Base-by-base conservation (phyloP, 1,139 yeast species). In the Lizanozyma gosingica region DNA sequence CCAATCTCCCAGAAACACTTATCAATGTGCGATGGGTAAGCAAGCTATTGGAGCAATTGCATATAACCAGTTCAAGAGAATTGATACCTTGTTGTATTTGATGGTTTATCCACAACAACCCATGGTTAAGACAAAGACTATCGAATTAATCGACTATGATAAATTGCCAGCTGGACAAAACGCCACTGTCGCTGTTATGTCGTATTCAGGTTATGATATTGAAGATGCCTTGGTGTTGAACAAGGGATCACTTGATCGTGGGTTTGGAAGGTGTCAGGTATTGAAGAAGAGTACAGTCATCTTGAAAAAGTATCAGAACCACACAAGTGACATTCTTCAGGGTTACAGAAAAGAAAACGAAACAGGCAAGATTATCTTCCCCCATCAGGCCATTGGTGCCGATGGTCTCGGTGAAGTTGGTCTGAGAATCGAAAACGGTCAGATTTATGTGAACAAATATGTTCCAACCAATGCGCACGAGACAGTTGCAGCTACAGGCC, bases 21-120 rank as follows among this genome's bases (percentile, higher is more conserved):
- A 92, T 67, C 98, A 92, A 68, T 92, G 97, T 76, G 98, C 98
- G 60, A 92, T 92, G 98, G 98, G 98, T 79, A 92, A 92, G 69
- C 99, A 92, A 67, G 98, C 98, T 17, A 92, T 92, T 62, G 99
- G 99, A 50, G 97, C 97, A 6, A 94, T 94, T 63, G 97, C 95
- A 18, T 92, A 92, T 62, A 92, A 92, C 62, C 98, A 92, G 63
- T 85, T 92, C 65, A 78, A 88, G 58, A 80, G 99, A 63, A 92
- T 92, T 51, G 99, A 92, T 57, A 94, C 99, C 1, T 67, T 92
- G 53, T 69, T 94, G 48, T 92, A 92, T 59, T 72, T 92, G 51
- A 86, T 92, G 96, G 96, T 90, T 15, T 92, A 94, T 58, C 99
- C 99, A 6, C 97, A 92, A 63, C 97, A 90, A 58, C 99, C 99